Percentiles rank a stretch among this genome's conserved stretches.
phyloP scores from a whole-genome alignment of 2,329 filamentous ascomycete genomes.

The Malbranchea zuffiana region DNA sequence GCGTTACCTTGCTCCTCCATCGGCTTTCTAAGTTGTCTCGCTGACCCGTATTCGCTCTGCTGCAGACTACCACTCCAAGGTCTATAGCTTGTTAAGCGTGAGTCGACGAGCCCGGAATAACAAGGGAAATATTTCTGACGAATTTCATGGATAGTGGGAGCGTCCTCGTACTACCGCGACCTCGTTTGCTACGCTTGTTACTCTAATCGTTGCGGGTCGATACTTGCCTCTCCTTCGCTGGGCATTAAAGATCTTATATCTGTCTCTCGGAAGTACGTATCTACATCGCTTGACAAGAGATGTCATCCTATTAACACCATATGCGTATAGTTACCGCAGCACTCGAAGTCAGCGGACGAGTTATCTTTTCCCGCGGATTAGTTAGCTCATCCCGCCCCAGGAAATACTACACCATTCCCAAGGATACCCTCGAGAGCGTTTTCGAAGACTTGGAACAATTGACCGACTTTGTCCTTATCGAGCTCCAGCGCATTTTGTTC shows the following conservation, averaged over 20 bases:
- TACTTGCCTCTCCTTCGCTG: conserved; percentile 54
- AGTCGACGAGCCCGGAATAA: conserved; percentile 22
- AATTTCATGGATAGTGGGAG: conserved; percentile 48
- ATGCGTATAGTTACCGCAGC: conserved; percentile 41
- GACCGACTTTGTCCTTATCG: conserved; percentile 58
- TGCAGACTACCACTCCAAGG: conserved; percentile 53
- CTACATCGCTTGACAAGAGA: background rate
- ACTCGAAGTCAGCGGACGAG: conserved; percentile 46
- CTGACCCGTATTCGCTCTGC: background rate
- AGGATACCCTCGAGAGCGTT: conserved; percentile 51
- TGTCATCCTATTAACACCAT: conserved; percentile 4
- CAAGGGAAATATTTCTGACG: conserved; percentile 7
- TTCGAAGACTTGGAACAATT: conserved; percentile 54
- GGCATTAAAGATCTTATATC: conserved; percentile 49
- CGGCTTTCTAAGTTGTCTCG: background rate
- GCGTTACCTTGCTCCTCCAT: conserved; percentile 20
- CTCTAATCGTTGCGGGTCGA: conserved; percentile 52
- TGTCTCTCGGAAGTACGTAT: conserved; percentile 46
- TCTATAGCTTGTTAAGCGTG: conserved; percentile 54
- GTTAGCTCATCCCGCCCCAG: conserved; percentile 51
- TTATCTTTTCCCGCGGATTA: conserved; percentile 47
- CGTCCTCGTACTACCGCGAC: conserved; percentile 54
- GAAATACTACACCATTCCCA: conserved; percentile 56
- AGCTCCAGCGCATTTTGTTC: conserved; percentile 55
- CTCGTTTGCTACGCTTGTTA: conserved; percentile 45